Percentiles rank a stretch among this genome's conserved stretches.
Conservation (phyloP, 805 yeast species). For the Candida orba region DNA sequence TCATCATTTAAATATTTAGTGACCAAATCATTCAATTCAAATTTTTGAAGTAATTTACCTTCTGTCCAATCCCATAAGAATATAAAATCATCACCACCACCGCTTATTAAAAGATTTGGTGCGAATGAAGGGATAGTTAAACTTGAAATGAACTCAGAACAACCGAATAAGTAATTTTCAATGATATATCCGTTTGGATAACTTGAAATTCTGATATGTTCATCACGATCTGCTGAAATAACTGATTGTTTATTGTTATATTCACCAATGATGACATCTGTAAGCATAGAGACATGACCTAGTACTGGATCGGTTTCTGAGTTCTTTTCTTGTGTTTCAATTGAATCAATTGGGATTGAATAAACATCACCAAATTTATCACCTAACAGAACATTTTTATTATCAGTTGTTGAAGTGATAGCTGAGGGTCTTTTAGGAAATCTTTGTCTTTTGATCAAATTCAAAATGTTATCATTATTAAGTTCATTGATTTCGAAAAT, state of each 20-base stretch:
- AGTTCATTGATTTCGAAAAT: conserved; percentile 38
- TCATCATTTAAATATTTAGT: conserved; percentile 41
- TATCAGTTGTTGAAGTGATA: conserved; percentile 56
- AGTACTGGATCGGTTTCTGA: conserved; percentile 60
- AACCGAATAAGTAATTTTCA: conserved; percentile 82
- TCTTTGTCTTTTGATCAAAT: conserved; percentile 57
- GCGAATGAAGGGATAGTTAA: conserved; percentile 50
- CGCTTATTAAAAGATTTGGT: conserved; percentile 54
- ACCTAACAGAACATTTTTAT: conserved; percentile 61
- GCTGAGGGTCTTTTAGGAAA: conserved; percentile 94
- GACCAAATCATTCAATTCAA: conserved; percentile 39
- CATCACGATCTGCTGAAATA: conserved; percentile 89
- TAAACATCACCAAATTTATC: conserved; percentile 98
- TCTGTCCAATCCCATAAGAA: conserved; percentile 74
- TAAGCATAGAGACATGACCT: conserved; percentile 96
- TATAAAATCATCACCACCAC: conserved; percentile 83
- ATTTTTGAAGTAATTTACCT: conserved; percentile 37
- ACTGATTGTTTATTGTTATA: conserved; percentile 42
- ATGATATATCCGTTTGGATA: conserved; percentile 76
- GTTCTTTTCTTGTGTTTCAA: conserved; percentile 27
- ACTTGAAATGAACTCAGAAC: conserved; percentile 70
- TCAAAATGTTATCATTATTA: conserved; percentile 31
- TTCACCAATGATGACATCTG: conserved; percentile 51
- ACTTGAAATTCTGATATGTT: conserved; percentile 80
- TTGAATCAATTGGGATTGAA: conserved; percentile 38